Percentiles rank a stretch among this genome's conserved stretches.
Conservation (phyloP, 805 yeast genomes). For the Scheffersomyces stipitis region DNA sequence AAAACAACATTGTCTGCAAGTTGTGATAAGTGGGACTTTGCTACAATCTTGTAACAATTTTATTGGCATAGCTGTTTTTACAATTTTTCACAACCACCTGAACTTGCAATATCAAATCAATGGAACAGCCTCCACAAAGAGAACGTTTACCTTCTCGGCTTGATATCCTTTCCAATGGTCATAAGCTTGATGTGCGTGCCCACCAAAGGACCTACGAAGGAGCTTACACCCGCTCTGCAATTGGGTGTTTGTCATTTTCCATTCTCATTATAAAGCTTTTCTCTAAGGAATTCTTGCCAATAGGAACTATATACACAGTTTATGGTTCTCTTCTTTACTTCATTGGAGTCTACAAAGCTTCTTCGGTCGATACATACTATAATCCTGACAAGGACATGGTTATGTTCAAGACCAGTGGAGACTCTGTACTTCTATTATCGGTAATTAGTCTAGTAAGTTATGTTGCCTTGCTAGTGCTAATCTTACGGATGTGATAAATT, state of each 20-base stretch:
- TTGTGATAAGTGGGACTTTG: background rate
- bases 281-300: constrained; percentile 59
- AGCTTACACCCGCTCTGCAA: constrained; percentile 72
- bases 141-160: constrained; percentile 31
- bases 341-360: constrained; percentile 38
- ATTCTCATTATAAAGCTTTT: constrained; percentile 65
- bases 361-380: constrained; percentile 36
- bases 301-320: constrained; percentile 64
- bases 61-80: background rate
- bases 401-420: constrained; percentile 62
- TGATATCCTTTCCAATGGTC: constrained; percentile 35
- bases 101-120: too few relatives aligned
- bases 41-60: constrained; percentile 1
- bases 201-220: constrained; percentile 85
- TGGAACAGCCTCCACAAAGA: constrained; percentile 8
- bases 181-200: constrained; percentile 57
- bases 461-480: constrained; percentile 49
- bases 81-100: too few relatives aligned
- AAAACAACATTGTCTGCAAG: background rate
- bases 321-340: constrained; percentile 51
- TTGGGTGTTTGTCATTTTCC: constrained; percentile 66
- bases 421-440: constrained; percentile 53
- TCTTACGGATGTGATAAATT: constrained; percentile 42
- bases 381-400: constrained; percentile 35
- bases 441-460: constrained; percentile 52